A percentile compares a stretch with the other conserved stretches of the same genome.
Evolutionary conservation across 352 stramenopile species (phyloP).

Genomic region (Achlya hypogyna): DNA sequence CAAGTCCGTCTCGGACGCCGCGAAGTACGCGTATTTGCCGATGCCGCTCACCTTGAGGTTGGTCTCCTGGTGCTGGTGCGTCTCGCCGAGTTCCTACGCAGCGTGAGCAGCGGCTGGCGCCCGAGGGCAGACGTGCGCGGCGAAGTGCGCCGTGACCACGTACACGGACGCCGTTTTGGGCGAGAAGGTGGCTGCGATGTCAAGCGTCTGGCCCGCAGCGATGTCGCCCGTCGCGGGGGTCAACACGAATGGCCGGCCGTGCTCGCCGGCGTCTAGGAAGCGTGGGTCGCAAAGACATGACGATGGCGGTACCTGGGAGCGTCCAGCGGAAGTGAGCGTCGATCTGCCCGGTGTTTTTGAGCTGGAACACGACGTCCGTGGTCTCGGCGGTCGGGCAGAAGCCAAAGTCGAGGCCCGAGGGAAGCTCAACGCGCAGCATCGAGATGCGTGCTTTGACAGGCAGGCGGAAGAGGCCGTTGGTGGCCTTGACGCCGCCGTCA

Average conservation of each 20-base stretch:
- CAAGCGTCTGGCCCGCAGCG: conserved; percentile 42
- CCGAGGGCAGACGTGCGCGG: conserved; percentile 34
- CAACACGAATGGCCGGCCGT: conserved; percentile 70
- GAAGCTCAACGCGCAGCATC: conserved; percentile 47
- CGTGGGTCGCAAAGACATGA: not conserved
- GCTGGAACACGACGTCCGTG: conserved; percentile 48
- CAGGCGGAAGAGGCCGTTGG: conserved; percentile 75
- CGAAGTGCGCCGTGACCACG: conserved; percentile 64
- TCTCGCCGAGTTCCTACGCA: conserved; percentile 21
- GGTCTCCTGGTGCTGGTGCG: conserved; percentile 27
- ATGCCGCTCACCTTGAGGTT: conserved; percentile 83
- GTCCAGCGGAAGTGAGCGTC: conserved; percentile 80
- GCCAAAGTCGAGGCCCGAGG: conserved; percentile 70
- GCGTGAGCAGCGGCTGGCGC: not conserved
- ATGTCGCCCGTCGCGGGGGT: conserved; percentile 58
- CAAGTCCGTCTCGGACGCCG: conserved; percentile 61
- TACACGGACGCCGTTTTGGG: conserved; percentile 75
- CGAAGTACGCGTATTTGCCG: conserved; percentile 86
- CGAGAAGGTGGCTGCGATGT: conserved; percentile 66
- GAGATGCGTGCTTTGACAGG: conserved; percentile 79
- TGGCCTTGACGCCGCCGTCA: conserved; percentile 53
- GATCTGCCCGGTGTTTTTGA: conserved; percentile 86
- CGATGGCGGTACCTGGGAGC: conserved; percentile 29
- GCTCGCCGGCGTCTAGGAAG: conserved; percentile 34
- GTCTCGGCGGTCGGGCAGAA: conserved; percentile 85